Evolutionary conservation across 2,329 filamentous ascomycete genomes (phyloP).

Genomic region (Epichloe sylvatica): DNA sequence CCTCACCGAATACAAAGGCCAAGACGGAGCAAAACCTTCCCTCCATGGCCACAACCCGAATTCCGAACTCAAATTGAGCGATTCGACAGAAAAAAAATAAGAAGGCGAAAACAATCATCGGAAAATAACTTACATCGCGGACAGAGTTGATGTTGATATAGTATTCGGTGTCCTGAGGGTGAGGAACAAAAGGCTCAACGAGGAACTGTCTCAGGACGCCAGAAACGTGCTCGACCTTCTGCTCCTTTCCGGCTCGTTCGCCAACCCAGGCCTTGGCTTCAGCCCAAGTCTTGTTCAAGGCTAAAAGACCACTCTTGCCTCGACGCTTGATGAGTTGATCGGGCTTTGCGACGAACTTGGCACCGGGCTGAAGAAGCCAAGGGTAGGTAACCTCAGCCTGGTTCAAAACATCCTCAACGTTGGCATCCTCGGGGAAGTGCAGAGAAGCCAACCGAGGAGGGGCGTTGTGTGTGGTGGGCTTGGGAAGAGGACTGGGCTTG

Average conservation of each 20-base stretch:
- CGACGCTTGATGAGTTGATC: constrained; percentile 99
- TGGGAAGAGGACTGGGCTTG: constrained; percentile 89
- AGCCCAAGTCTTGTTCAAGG: constrained; percentile 92
- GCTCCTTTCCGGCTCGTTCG: constrained; percentile 77
- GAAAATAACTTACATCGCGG: constrained; percentile 69
- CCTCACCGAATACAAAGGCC: not conserved
- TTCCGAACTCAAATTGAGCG: not conserved
- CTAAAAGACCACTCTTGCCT: constrained; percentile 94
- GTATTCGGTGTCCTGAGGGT: constrained; percentile 91
- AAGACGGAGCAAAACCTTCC: not conserved
- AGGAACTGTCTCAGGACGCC: constrained; percentile 89
- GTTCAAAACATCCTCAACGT: constrained; percentile 72
- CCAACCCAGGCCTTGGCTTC: constrained; percentile 92
- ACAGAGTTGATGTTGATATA: constrained; percentile 99
- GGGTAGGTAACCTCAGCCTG: constrained; percentile 94
- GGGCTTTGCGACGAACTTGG: constrained; percentile 97
- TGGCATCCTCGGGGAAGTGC: constrained; percentile 80
- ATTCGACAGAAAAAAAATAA: not conserved
- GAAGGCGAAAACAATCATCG: constrained; percentile 10
- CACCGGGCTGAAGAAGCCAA: constrained; percentile 70
- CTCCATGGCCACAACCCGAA: not conserved
- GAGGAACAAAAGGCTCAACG: constrained; percentile 95
- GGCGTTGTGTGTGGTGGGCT: constrained; percentile 77
- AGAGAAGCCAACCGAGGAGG: constrained; percentile 81
- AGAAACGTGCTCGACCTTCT: constrained; percentile 83